Evolutionary conservation across 208 protist species (phyloP).

Genomic region (Trypanosoma theileri): DNA sequence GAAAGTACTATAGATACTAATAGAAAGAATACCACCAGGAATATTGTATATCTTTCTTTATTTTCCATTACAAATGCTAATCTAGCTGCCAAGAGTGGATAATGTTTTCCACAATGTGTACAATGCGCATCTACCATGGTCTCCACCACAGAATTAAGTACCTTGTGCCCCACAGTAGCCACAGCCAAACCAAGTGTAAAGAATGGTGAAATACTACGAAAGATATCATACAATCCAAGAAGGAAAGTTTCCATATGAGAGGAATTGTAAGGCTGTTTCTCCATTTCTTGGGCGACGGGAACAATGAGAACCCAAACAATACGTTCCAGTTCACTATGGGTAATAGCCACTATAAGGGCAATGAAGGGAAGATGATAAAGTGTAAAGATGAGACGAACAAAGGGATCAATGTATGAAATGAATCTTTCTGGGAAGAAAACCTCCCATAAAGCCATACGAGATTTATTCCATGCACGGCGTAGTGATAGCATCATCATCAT

Average conservation of each 20-base stretch:
- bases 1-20: conserved; percentile 32
- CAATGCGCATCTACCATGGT: conserved; percentile 78
- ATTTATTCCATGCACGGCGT: conserved; percentile 15
- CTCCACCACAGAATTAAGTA: conserved; percentile 68
- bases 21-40: conserved; percentile 38
- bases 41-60: conserved; percentile 37
- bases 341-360: conserved; percentile 58
- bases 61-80: conserved; percentile 63
- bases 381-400: conserved; percentile 66
- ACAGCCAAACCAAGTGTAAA: conserved; percentile 54
- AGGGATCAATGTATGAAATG: conserved; percentile 62
- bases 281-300: conserved; percentile 80
- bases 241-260: conserved; percentile 55
- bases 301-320: conserved; percentile 85
- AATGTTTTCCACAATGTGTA: conserved; percentile 63
- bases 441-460: conserved; percentile 51
- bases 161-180: conserved; percentile 72
- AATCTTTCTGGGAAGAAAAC: conserved; percentile 78
- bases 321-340: conserved; percentile 78
- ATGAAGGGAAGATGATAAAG: conserved; percentile 78
- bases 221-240: conserved; percentile 55
- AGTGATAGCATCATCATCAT: background rate
- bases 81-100: conserved; percentile 60
- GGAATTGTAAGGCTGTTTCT: conserved; percentile 60
- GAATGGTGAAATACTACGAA: conserved; percentile 62